Evolutionary conservation across 2,329 filamentous ascomycete species (phyloP).

Genomic region (Simplicillium aogashimaense): DNA sequence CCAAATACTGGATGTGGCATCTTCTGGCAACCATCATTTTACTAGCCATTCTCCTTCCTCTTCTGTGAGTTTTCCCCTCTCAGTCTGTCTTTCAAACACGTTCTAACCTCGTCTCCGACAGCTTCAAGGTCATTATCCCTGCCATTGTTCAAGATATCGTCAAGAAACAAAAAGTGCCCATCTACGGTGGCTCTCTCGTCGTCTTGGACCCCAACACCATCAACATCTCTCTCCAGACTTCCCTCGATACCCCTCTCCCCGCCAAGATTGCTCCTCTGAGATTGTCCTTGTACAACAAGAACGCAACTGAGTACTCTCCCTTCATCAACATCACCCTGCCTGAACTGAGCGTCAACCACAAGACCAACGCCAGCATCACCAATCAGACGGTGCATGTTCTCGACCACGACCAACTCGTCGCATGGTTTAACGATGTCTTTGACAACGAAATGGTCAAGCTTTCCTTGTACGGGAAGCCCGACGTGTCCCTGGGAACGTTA

Average conservation of each 20-base stretch:
- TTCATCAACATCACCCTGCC: conserved; percentile 12
- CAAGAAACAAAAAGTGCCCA: conserved; percentile 26
- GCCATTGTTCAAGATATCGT: conserved; percentile 34
- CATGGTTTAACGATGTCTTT: conserved; percentile 23
- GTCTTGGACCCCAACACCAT: conserved; percentile 21
- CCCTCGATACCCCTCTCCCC: conserved; percentile 21
- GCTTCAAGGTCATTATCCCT: conserved; percentile 35
- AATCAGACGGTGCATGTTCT: conserved; percentile 20
- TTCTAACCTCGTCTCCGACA: conserved; percentile 9
- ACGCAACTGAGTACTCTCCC: conserved; percentile 16
- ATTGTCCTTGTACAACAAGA: conserved; percentile 23
- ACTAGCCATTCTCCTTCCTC: conserved; percentile 6
- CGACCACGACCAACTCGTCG: conserved; percentile 22
- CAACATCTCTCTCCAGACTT: conserved; percentile 24
- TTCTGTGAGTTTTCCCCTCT: conserved; percentile 2
- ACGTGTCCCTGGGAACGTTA: conserved; percentile 23
- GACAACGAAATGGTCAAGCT: conserved; percentile 19
- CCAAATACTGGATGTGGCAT: neutral
- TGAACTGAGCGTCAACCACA: conserved; percentile 14
- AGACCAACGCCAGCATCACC: conserved; percentile 18
- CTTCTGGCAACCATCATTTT: conserved; percentile 9
- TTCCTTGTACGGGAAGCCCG: conserved; percentile 20
- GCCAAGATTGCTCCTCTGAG: conserved; percentile 22
- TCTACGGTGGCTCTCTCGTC: conserved; percentile 23
- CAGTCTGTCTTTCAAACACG: neutral